Base-by-base conservation (phyloP, 2,329 filamentous ascomycete genomes). In the Sarocladiaceae sp. region DNA sequence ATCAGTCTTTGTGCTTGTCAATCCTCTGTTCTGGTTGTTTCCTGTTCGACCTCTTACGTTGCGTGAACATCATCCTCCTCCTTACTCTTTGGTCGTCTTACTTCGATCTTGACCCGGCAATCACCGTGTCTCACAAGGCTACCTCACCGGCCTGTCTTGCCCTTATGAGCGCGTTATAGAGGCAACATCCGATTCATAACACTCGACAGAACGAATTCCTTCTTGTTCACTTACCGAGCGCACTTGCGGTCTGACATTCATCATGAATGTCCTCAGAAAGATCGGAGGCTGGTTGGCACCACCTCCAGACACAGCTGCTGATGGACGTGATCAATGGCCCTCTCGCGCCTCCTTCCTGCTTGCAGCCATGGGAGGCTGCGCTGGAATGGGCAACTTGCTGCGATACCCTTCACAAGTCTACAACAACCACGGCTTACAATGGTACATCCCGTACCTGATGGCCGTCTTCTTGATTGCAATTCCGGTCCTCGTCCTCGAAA, bases 371-470 rank as follows among this genome's bases (percentile, higher is more conserved):
- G 78, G 79, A 39, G 79, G 79, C 49, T 79, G 76, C 57, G 77
- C 77, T 1, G 79, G 79, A 46, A 78, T 80, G 66, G 79, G 79
- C 25, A 82, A 82, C 59, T 67, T 82, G 22, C 68, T 82, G 18
- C 71, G 79, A 25, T 82, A 82, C 54, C 79, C 79, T 2, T 81
- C 77, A 0, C 75, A 79, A 35, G 72, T 81, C 2, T 83, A 79
- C 71, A 82, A 82, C 66, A 82, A 82, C 60, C 72, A 79, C 52
- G 79, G 79, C 2, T 66, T 82, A 5, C 79, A 82, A 58, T 83
- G 79, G 79, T 83, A 80, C 61, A 74, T 82, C 17, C 79, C 79
- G 0, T 83, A 82, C 55, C 60, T 82, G 4, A 65, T 82, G 52
- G 75, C 76, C 5, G 71, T 82, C 15, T 76, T 79, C 53, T 62